A percentile compares a stretch with the other conserved stretches of the same genome.
Conservation (phyloP, 2,329 filamentous ascomycete genomes). For the Penicillium sp. region DNA sequence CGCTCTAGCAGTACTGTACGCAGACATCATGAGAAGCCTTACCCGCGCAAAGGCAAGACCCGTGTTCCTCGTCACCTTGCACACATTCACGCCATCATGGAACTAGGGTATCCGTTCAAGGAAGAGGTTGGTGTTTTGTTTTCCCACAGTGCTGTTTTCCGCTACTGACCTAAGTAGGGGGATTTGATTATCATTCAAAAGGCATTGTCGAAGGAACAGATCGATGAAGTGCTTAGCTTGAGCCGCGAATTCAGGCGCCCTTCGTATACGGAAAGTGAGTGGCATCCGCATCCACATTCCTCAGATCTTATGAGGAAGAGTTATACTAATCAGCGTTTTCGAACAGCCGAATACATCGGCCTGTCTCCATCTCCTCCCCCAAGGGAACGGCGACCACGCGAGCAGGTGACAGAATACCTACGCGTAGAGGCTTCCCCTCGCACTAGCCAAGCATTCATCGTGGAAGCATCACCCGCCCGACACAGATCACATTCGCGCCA, state of each 20-base stretch:
- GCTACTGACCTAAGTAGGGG: conserved; percentile 53
- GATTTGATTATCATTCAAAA: conserved; percentile 77
- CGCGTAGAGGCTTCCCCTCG: conserved; percentile 27
- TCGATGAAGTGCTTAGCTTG: conserved; percentile 80
- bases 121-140: conserved; percentile 65
- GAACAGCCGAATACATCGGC: conserved; percentile 25
- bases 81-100: conserved; percentile 74
- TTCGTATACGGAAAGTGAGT: conserved; percentile 29
- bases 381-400: conserved; percentile 23
- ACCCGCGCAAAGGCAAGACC: conserved; percentile 84
- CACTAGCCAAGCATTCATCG: conserved; percentile 30
- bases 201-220: conserved; percentile 84
- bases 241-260: conserved; percentile 61
- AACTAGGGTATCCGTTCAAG: conserved; percentile 80
- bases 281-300: conserved; percentile 13
- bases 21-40: conserved; percentile 46
- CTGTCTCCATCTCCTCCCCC: conserved; percentile 3
- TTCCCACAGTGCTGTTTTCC: conserved; percentile 31
- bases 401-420: conserved; percentile 26
- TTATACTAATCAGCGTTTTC: conserved; percentile 4
- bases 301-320: not conserved
- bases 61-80: conserved; percentile 79
- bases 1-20: conserved; percentile 43
- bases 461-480: conserved; percentile 34
- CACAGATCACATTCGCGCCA: conserved; percentile 25